Conservation (phyloP, 2,329 filamentous ascomycete species). For the Colletotrichum sp. region DNA sequence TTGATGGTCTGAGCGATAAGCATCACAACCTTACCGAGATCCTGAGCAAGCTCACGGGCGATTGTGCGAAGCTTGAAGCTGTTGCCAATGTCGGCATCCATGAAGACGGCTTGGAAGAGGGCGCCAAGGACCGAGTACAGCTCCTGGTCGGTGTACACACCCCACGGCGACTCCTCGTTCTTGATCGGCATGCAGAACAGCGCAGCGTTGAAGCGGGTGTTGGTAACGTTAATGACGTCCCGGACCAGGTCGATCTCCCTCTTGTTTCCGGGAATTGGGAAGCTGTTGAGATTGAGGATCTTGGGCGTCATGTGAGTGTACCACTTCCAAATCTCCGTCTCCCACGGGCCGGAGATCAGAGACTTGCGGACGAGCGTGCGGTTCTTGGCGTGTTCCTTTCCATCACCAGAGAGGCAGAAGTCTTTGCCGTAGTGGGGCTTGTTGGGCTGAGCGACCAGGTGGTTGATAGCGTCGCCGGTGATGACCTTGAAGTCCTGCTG, state of each 20-base stretch:
- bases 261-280: conserved; percentile 25
- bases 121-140: conserved; percentile 61
- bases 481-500: conserved; percentile 61
- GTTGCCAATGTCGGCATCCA: conserved; percentile 61
- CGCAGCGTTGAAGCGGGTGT: conserved; percentile 59
- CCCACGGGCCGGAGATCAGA: conserved; percentile 20
- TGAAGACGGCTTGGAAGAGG: conserved; percentile 60
- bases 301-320: conserved; percentile 27
- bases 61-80: conserved; percentile 59
- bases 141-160: conserved; percentile 62
- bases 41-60: conserved; percentile 53
- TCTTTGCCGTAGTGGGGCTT: conserved; percentile 35
- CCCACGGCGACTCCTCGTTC: conserved; percentile 53
- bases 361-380: conserved; percentile 49
- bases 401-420: conserved; percentile 56
- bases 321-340: conserved; percentile 26
- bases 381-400: conserved; percentile 40
- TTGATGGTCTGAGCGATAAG: conserved; percentile 54
- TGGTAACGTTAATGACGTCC: conserved; percentile 55
- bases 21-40: conserved; percentile 57
- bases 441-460: conserved; percentile 54
- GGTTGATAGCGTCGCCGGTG: conserved; percentile 61
- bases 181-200: conserved; percentile 61
- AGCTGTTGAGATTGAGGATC: conserved; percentile 31
- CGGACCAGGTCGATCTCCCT: conserved; percentile 41